Evolutionary conservation across 2,329 filamentous ascomycete genomes (phyloP).

Genomic region (Aspergillus chevalieri): DNA sequence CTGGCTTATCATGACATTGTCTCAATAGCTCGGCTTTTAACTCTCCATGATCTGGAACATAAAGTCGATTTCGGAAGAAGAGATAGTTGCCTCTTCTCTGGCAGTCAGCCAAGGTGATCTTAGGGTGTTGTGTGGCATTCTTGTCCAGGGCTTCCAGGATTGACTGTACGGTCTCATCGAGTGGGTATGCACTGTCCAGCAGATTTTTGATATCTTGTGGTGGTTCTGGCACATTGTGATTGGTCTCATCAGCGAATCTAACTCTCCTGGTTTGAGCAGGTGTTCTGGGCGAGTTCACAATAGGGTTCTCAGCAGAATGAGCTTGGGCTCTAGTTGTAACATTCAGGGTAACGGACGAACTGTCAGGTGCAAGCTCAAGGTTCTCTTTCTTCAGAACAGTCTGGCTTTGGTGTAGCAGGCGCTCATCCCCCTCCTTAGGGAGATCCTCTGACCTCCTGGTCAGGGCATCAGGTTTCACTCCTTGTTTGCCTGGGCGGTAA

Average conservation of each 20-base stretch:
- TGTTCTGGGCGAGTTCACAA: not conserved
- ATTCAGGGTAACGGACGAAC: not conserved
- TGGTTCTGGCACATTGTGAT: not conserved
- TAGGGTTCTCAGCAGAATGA: not conserved
- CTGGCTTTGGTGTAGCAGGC: not conserved
- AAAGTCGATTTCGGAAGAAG: no score
- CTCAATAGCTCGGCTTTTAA: no score
- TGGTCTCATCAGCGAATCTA: not conserved
- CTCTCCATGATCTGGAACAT: no score
- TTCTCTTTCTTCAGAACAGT: not conserved
- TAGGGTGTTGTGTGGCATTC: not conserved
- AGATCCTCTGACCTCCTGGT: not conserved
- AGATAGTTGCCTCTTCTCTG: not conserved
- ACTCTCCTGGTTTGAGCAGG: not conserved
- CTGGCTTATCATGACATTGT: no score
- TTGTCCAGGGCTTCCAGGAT: not conserved
- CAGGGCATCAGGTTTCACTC: not conserved
- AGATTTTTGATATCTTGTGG: not conserved
- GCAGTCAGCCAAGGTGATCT: not conserved
- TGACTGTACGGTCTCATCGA: not conserved
- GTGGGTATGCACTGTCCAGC: not conserved
- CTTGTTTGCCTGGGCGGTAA: not conserved
- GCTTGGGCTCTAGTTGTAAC: not conserved
- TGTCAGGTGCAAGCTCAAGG: not conserved
- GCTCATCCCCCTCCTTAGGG: not conserved